phyloP scores from a whole-genome alignment of 2,329 filamentous ascomycete species.

The Fusarium humuli region DNA sequence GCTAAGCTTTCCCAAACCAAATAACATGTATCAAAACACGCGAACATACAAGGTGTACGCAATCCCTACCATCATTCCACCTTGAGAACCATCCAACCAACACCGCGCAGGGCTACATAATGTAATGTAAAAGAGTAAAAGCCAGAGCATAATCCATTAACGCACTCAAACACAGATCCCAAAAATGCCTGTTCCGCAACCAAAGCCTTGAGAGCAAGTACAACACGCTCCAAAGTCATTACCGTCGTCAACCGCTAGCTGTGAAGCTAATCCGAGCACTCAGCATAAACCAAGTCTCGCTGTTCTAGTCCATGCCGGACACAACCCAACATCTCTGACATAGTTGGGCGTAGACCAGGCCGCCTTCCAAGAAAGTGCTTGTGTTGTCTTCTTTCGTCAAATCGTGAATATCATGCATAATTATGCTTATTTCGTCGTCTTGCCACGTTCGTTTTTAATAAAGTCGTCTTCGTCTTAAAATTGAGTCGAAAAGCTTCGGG shows the following conservation, averaged over 20 bases:
- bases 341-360: slow-evolving; percentile 21
- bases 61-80: slow-evolving; percentile 31
- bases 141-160: slow-evolving; percentile 17
- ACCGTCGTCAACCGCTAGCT: slow-evolving; percentile 48
- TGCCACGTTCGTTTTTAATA: slow-evolving; percentile 18
- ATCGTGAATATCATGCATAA: slow-evolving; percentile 45
- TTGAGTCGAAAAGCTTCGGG: slow-evolving; percentile 50
- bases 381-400: slow-evolving; percentile 44
- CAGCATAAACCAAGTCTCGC: slow-evolving; percentile 31
- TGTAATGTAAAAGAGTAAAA: slow-evolving; percentile 26
- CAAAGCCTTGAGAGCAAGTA: slow-evolving; percentile 41
- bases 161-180: slow-evolving; percentile 39
- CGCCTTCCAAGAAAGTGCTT: slow-evolving; percentile 30
- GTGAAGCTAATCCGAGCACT: slow-evolving; percentile 46
- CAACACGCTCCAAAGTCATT: slow-evolving; percentile 45
- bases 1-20: slow-evolving; percentile 14
- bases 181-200: slow-evolving; percentile 38
- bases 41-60: slow-evolving; percentile 19
- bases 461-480: slow-evolving; percentile 41
- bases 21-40: slow-evolving; percentile 14
- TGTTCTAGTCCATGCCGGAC: slow-evolving; percentile 43
- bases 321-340: slow-evolving; percentile 30
- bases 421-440: slow-evolving; percentile 42
- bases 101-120: slow-evolving; percentile 45
- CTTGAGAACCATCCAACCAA: slow-evolving; percentile 44